Evolutionary conservation across 192 early-diverging fungal species (phyloP), one percentile per base, ranked within the genome.

Genomic region (Chytriomyces confervae): DNA sequence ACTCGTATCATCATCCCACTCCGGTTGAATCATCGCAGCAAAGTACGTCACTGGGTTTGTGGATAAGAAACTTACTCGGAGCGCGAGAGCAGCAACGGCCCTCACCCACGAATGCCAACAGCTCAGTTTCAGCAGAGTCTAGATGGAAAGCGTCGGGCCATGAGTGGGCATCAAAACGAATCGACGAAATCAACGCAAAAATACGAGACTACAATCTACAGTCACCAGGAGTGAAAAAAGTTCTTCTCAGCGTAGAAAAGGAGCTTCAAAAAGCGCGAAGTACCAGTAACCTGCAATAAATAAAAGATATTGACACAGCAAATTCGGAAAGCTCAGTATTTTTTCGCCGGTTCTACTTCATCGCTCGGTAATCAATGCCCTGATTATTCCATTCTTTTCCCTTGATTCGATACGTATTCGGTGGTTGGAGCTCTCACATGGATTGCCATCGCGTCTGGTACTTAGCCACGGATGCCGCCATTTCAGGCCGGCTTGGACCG

Each of bases 151-250:
- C 27, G n/a, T 10, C 27, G 7, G 77, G 76, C 11, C 7, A 23
- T 3, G 69, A 78, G 67, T 81, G 79, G 79, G 79, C 79, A 50
- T 20, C 72, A 23, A 7, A 76, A 57, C 45, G 77, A 23, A 67
- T 73, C 13, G 4, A 64, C 29, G 50, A 79, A 75, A 79, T 79
- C 46, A 81, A 81, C 50, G 68, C n/a, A 29, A 10, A 18, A 11
- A 63, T 74, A 7, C 10, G 43, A 11, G 72, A 74, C 20, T 74
- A 62, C 72, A 74, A 74, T 27, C 11, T 74, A 5, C 43, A 62
- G 45, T 74, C 72, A 16, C 72, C 72, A 11, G 57, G 72, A 9
- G 45, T 23, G 20, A 74, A 74, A 46, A 61, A 63, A 24, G 11
- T 13, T 24, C 20, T 27, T 24, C 20, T 74, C 7, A 46, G 18